phyloP scores from a whole-genome alignment of 2,329 filamentous ascomycete species.

The Dactylellina parvicollis region DNA sequence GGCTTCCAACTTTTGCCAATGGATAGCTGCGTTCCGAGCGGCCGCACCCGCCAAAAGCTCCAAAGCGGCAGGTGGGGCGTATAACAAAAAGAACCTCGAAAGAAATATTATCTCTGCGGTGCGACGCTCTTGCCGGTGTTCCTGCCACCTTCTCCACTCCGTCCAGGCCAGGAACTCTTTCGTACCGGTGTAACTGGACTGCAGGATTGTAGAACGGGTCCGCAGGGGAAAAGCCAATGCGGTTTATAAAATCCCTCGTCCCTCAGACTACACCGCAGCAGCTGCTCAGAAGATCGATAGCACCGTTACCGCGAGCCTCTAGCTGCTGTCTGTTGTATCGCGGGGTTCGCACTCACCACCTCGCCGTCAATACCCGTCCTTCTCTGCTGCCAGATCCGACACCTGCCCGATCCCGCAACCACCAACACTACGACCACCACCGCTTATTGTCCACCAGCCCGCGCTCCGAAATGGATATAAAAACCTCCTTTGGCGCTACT shows the following conservation, averaged over 20 bases:
- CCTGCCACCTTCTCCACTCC: neutral
- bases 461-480: constrained; percentile 42
- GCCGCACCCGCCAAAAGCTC: constrained; percentile 26
- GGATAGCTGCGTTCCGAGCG: constrained; percentile 38
- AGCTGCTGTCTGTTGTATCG: neutral
- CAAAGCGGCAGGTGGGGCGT: constrained; percentile 49
- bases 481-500: constrained; percentile 8
- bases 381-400: constrained; percentile 12
- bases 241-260: constrained; percentile 51
- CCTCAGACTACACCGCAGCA: constrained; percentile 6
- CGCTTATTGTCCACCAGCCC: neutral
- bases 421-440: neutral
- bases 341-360: neutral
- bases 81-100: constrained; percentile 16
- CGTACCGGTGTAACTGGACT: neutral
- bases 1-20: constrained; percentile 29
- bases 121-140: constrained; percentile 4
- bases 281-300: constrained; percentile 6
- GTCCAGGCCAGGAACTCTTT: neutral
- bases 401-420: constrained; percentile 37
- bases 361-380: constrained; percentile 46
- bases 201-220: neutral
- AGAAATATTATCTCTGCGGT: neutral
- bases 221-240: constrained; percentile 8
- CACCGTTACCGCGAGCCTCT: neutral